These are phyloP conservation scores for Fusarium papillatum DNA, from an alignment of 2,329 filamentous ascomycete genomes.

Conservation along the genomic window DNA sequence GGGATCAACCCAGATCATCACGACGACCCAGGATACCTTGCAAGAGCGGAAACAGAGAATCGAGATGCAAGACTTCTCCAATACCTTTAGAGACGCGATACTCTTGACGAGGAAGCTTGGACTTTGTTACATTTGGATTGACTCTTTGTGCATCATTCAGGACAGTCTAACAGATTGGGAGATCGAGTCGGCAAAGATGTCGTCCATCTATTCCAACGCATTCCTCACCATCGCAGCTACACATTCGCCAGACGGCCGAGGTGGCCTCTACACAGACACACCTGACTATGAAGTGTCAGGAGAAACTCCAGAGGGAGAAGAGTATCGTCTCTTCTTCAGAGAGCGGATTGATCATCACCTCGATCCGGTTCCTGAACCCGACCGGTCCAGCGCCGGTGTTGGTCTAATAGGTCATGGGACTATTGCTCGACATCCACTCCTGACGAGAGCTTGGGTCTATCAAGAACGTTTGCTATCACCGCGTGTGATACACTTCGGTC, in stretches of 20 bases:
- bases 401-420: constrained; percentile 7
- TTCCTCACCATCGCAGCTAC: constrained; percentile 36
- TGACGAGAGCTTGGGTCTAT: constrained; percentile 37
- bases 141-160: constrained; percentile 34
- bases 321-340: constrained; percentile 5
- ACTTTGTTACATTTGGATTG: constrained; percentile 38
- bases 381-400: not conserved
- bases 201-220: constrained; percentile 30
- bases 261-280: constrained; percentile 17
- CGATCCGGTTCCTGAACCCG: not conserved
- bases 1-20: constrained; percentile 2
- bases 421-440: constrained; percentile 19
- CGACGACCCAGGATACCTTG: constrained; percentile 7
- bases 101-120: constrained; percentile 13
- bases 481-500: constrained; percentile 38
- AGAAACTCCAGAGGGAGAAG: not conserved
- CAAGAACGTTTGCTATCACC: constrained; percentile 43
- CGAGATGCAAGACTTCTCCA: constrained; percentile 1
- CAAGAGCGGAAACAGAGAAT: constrained; percentile 10
- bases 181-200: constrained; percentile 35
- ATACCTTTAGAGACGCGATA: constrained; percentile 22
- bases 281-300: constrained; percentile 11
- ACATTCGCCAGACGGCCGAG: constrained; percentile 8
- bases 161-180: constrained; percentile 34
- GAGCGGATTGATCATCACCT: constrained; percentile 11